Evolutionary conservation across 1,139 yeast genomes (phyloP).

Genomic region (Suhomyces kunorum): DNA sequence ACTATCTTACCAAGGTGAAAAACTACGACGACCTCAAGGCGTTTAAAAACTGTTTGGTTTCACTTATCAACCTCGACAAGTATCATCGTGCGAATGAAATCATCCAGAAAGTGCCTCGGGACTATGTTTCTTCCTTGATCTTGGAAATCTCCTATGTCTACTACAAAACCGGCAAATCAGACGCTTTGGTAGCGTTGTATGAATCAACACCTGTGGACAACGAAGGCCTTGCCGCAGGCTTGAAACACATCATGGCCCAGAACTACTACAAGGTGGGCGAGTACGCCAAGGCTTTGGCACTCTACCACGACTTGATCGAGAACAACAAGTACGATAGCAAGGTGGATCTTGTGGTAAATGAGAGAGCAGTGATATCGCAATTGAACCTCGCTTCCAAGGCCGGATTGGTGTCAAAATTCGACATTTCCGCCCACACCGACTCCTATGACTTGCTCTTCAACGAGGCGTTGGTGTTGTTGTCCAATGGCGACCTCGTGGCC

Average conservation of each 20-base stretch:
- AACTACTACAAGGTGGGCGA: slow-evolving; percentile 69
- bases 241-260: slow-evolving; percentile 82
- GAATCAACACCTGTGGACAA: slow-evolving; percentile 25
- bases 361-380: slow-evolving; percentile 68
- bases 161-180: slow-evolving; percentile 60
- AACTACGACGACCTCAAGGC: slow-evolving; percentile 51
- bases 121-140: slow-evolving; percentile 35
- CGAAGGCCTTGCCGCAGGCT: slow-evolving; percentile 38
- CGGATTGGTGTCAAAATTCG: slow-evolving; percentile 14
- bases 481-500: slow-evolving; percentile 40
- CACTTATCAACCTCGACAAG: slow-evolving; percentile 72
- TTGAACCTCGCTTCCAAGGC: slow-evolving; percentile 23
- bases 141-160: slow-evolving; percentile 69
- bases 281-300: slow-evolving; percentile 50
- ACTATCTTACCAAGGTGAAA: slow-evolving; percentile 44
- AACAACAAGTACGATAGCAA: slow-evolving; percentile 36
- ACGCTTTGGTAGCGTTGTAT: slow-evolving; percentile 44
- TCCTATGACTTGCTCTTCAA: slow-evolving; percentile 58
- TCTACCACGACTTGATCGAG: slow-evolving; percentile 54
- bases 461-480: slow-evolving; percentile 57
- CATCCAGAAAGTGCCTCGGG: slow-evolving; percentile 42
- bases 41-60: slow-evolving; percentile 61
- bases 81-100: slow-evolving; percentile 58
- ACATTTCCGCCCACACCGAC: slow-evolving; percentile 16
- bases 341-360: slow-evolving; percentile 68